These are phyloP conservation scores for Aspergillus sclerotiicarbonarius DNA, from an alignment of 495 filamentous ascomycete genomes.

Conservation along the genomic window DNA sequence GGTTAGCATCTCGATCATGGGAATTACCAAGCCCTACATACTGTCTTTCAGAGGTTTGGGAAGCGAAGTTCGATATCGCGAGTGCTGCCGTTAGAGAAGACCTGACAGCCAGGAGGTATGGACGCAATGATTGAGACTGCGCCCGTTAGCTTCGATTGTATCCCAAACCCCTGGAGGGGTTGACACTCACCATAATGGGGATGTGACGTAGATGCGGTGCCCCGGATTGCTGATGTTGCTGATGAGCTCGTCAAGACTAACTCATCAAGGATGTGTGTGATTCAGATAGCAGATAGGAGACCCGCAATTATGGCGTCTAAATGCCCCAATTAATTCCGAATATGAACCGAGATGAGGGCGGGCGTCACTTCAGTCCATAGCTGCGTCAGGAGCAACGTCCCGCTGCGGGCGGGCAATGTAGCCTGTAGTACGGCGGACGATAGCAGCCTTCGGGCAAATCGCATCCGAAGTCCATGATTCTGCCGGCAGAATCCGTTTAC, in stretches of 20 bases:
- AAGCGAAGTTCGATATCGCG: constrained; percentile 95
- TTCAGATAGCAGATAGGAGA: neutral
- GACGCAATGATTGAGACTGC: constrained; percentile 95
- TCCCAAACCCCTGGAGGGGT: constrained; percentile 1
- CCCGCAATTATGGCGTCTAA: constrained; percentile 4
- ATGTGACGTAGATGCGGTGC: constrained; percentile 19
- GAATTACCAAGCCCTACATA: constrained; percentile 43
- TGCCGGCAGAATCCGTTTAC: too few species aligned
- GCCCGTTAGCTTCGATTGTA: constrained; percentile 11
- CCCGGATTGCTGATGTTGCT: constrained; percentile 2
- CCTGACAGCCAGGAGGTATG: constrained; percentile 95
- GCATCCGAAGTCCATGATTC: too few species aligned
- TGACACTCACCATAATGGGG: constrained; percentile 20
- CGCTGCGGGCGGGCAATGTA: constrained; percentile 28
- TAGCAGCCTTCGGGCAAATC: too few species aligned
- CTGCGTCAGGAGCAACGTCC: constrained; percentile 22
- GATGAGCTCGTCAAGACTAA: too few species aligned
- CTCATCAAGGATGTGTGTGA: too few species aligned
- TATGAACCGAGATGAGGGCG: neutral
- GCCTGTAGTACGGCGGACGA: constrained; percentile 11
- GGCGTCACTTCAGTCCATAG: neutral
- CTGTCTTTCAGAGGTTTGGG: constrained; percentile 91
- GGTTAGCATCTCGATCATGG: too few species aligned
- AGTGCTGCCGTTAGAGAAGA: constrained; percentile 92
- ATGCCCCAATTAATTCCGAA: neutral